Base-by-base conservation (phyloP, 1,284 basidiomycete genomes). In the Porodaedalea pini region DNA sequence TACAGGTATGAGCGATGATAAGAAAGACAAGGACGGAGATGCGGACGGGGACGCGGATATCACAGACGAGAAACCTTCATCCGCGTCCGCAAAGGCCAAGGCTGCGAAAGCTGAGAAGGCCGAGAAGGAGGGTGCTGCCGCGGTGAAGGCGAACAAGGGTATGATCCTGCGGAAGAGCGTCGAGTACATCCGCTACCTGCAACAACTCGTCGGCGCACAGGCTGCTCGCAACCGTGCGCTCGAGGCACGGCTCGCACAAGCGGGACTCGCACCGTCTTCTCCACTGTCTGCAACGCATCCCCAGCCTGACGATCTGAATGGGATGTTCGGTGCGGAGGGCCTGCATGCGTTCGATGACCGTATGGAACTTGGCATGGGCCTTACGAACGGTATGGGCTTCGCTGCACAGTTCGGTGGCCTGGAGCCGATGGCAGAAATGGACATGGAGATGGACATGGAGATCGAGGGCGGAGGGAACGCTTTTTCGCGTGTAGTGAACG, bases 131-230 rank as follows among this genome's bases (percentile, higher is more conserved):
- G 19, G 52, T 25, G 17, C 29, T 34, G 17, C 21, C 8, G 73
- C 68, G 4, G 75, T 89, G 49, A 93, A 93, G 68, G 91, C 91
- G 43, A 94, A 94, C 73, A 94, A 94, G 76, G 91, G 91, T 39
- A 90, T 93, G 82, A 92, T 94, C 53, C 71, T 94, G 39, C 73
- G 88, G 63, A 93, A 93, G 81, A 89, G 86, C 58, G 92, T 94
- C 31, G 91, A 93, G 66, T 94, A 94, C 67, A 94, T 94, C 57
- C 75, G 87, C 75, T 92, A 92, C 69, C 79, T 93, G 3, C 90
- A 93, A 66, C 89, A 92, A 65, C 82, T 92, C 56, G 88, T 93
- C 10, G 80, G 81, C 7, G 83, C 83, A 0, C 91, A 92, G 66
- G 84, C 87, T 4, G 81, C 79, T 49, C 76, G 90, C 3, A 90